A percentile compares a stretch with the other conserved stretches of the same genome.
Evolutionary conservation across 2,329 filamentous ascomycete species (phyloP).

Genomic region (Penicillium sp.): DNA sequence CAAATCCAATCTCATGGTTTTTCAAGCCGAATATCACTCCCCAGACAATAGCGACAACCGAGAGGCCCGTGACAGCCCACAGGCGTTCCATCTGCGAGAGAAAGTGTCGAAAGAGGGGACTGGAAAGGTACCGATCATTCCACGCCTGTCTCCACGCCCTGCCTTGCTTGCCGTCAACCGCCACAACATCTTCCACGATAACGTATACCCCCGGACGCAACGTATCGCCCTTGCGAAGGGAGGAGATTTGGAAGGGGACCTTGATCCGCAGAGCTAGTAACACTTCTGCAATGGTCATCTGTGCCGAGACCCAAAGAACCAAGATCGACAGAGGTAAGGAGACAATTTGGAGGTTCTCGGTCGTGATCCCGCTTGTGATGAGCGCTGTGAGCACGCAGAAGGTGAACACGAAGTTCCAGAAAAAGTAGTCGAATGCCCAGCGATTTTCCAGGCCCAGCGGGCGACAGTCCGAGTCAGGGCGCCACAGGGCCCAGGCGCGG

Average conservation of each 20-base stretch:
- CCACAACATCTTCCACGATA: background rate
- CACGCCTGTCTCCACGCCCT: conserved; percentile 1
- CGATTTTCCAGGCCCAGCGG: background rate
- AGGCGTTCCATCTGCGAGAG: background rate
- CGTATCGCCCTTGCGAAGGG: background rate
- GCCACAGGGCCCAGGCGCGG: too few relatives aligned
- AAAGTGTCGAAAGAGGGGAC: conserved; percentile 3
- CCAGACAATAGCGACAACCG: background rate
- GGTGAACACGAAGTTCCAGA: background rate
- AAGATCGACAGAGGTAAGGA: background rate
- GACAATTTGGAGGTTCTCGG: background rate
- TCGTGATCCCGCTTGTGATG: background rate
- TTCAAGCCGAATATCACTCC: conserved; percentile 1
- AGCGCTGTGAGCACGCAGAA: background rate
- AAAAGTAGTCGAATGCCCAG: conserved; percentile 1
- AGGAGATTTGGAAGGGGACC: background rate
- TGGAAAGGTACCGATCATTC: conserved; percentile 1
- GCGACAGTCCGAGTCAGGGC: background rate
- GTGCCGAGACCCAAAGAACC: background rate
- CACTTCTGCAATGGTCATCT: background rate
- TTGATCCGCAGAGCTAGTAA: too few relatives aligned
- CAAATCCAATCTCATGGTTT: conserved; percentile 4
- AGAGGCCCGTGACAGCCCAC: background rate
- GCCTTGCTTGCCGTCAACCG: background rate
- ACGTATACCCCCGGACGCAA: background rate